A percentile compares a stretch with the other conserved stretches of the same genome.
phyloP scores from a whole-genome alignment of 345 rosid species.

The Erodium maritimum region DNA sequence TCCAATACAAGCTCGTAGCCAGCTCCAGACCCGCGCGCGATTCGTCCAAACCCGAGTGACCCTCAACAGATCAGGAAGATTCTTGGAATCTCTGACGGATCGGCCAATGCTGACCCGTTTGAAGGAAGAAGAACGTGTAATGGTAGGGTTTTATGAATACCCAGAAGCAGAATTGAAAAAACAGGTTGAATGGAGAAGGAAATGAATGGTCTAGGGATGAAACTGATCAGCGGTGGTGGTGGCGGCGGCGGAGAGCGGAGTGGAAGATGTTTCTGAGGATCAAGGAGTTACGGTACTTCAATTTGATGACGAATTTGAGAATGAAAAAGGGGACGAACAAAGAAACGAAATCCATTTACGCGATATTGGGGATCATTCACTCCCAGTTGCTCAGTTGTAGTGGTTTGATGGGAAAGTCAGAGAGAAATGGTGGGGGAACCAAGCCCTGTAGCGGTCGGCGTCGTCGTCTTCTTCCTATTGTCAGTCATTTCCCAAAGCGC shows the following conservation, averaged over 20 bases:
- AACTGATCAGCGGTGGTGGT: not conserved
- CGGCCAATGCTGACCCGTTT: not conserved
- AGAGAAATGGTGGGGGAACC: slow-evolving; percentile 32
- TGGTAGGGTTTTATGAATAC: no score
- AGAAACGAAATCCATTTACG: slow-evolving; percentile 25
- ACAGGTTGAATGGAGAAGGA: no score
- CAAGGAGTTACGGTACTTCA: slow-evolving; percentile 31
- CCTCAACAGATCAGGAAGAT: no score
- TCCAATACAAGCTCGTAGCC: not conserved
- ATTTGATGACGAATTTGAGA: slow-evolving; percentile 31
- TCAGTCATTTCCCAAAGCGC: no score
- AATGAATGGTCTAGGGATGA: no score
- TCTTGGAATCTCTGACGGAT: not conserved
- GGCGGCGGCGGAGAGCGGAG: slow-evolving; percentile 18
- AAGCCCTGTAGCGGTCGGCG: no score
- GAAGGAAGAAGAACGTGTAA: no score
- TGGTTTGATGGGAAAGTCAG: slow-evolving; percentile 51
- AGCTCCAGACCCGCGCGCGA: no score
- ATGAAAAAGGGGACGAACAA: slow-evolving; percentile 42
- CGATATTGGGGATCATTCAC: not conserved
- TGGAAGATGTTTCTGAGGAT: slow-evolving; percentile 33
- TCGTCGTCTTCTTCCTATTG: no score
- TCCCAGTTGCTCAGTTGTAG: not conserved
- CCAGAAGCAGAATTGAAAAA: not conserved
- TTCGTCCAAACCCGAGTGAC: no score